Evolutionary conservation across 768 basidiomycete genomes (phyloP).

Genomic region (Lentinula detonsa): DNA sequence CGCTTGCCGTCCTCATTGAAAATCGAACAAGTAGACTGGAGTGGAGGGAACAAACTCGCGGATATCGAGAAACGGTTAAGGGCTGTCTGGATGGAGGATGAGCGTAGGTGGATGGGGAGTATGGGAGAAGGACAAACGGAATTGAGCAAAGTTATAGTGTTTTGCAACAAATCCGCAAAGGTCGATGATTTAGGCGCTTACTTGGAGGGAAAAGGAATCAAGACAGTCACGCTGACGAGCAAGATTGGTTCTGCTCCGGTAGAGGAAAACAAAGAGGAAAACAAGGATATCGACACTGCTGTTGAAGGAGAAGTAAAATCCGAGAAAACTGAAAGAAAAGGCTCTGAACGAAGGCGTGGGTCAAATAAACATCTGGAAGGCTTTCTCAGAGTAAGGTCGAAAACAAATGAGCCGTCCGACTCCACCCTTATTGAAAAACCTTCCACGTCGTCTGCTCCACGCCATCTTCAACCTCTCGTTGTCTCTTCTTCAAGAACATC

Average conservation of each 20-base stretch:
- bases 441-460: slow-evolving; percentile 1
- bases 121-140: slow-evolving; percentile 15
- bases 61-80: slow-evolving; percentile 75
- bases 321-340: not conserved
- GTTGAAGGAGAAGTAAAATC: not conserved
- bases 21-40: slow-evolving; percentile 70
- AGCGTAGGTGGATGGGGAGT: slow-evolving; percentile 2
- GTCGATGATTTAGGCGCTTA: slow-evolving; percentile 57
- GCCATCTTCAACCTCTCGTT: slow-evolving; percentile 3
- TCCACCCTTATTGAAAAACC: not conserved
- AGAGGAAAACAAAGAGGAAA: not conserved
- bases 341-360: slow-evolving; percentile 44
- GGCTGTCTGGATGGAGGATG: slow-evolving; percentile 68
- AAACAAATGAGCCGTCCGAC: slow-evolving; percentile 1
- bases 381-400: slow-evolving; percentile 40
- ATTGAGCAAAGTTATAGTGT: slow-evolving; percentile 71
- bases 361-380: slow-evolving; percentile 72
- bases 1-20: slow-evolving; percentile 64
- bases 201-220: slow-evolving; percentile 55
- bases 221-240: slow-evolving; percentile 61
- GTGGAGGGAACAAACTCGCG: slow-evolving; percentile 73
- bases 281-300: not conserved
- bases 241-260: slow-evolving; percentile 24
- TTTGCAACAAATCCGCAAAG: slow-evolving; percentile 72
- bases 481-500: not conserved